These are phyloP conservation scores for Phytopythium oedochilum DNA, from an alignment of 352 stramenopile genomes.

Conservation along the genomic window DNA sequence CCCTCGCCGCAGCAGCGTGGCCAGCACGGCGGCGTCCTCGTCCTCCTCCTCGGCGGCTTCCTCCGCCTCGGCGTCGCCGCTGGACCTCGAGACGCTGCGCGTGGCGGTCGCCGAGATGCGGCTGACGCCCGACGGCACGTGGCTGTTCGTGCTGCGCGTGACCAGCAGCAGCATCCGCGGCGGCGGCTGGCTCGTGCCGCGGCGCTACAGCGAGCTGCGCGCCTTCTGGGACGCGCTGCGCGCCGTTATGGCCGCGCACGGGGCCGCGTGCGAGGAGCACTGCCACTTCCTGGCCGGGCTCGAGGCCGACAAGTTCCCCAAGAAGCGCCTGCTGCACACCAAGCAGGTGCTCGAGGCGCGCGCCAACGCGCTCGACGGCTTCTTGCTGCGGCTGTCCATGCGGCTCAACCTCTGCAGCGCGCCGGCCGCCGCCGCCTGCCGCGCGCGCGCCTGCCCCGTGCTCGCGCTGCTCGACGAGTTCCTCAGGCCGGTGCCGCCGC, in stretches of 20 bases:
- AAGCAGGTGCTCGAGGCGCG: conserved; percentile 53
- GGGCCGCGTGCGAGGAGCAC: conserved; percentile 39
- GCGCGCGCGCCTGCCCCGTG: conserved; percentile 34
- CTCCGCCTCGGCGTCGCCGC: conserved; percentile 6
- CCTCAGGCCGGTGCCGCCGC: conserved; percentile 16
- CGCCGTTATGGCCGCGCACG: conserved; percentile 21
- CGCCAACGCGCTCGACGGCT: conserved; percentile 44
- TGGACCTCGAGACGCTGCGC: conserved; percentile 48
- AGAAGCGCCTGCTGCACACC: conserved; percentile 68
- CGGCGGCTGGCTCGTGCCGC: conserved; percentile 37
- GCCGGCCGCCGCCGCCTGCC: conserved; percentile 35
- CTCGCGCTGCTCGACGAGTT: conserved; percentile 41
- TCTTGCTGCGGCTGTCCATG: conserved; percentile 63
- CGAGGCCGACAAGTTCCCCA: conserved; percentile 72
- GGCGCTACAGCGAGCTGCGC: conserved; percentile 74
- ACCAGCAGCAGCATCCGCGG: conserved; percentile 24
- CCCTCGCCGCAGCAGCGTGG: not conserved
- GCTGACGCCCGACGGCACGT: conserved; percentile 48
- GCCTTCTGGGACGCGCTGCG: conserved; percentile 56
- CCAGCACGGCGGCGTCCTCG: not conserved
- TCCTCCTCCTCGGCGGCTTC: not conserved
- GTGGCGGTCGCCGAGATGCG: conserved; percentile 54
- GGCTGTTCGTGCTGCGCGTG: conserved; percentile 67
- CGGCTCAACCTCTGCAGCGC: conserved; percentile 61
- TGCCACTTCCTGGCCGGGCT: conserved; percentile 65